phyloP scores from a whole-genome alignment of 805 yeast species.

The Teunomyces barrocoloradensis region DNA sequence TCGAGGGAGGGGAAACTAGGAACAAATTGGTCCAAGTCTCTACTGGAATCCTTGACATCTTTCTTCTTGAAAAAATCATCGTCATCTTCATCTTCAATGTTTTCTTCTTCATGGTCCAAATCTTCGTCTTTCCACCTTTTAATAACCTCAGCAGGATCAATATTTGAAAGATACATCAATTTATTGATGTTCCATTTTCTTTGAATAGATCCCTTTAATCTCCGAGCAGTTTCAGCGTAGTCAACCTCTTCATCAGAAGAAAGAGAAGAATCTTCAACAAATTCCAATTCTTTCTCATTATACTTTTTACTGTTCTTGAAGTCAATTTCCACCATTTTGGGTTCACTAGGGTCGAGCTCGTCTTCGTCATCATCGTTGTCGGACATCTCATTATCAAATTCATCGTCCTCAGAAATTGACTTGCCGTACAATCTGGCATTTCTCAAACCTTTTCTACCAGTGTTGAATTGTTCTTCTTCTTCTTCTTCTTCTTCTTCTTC shows the following conservation, averaged over 20 bases:
- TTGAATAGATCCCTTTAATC: conserved; percentile 51
- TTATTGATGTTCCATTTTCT: conserved; percentile 78
- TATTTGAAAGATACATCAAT: conserved; percentile 73
- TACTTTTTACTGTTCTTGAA: conserved; percentile 35
- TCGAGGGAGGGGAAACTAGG: conserved; percentile 42
- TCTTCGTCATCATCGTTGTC: conserved; percentile 44
- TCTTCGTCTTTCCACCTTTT: conserved; percentile 66
- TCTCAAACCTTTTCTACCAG: conserved; percentile 69
- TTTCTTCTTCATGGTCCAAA: conserved; percentile 37
- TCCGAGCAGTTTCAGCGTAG: conserved; percentile 55
- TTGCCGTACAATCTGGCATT: conserved; percentile 53
- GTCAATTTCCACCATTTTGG: conserved; percentile 48
- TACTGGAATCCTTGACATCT: conserved; percentile 22
- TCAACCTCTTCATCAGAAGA: conserved; percentile 39
- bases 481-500: conserved; percentile 35
- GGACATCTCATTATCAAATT: conserved; percentile 38
- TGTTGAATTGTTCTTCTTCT: conserved; percentile 31
- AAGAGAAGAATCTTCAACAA: conserved; percentile 48
- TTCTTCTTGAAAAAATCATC: conserved; percentile 56
- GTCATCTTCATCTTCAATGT: conserved; percentile 38
- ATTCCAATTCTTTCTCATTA: conserved; percentile 37
- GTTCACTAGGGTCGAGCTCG: conserved; percentile 30
- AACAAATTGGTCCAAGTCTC: conserved; percentile 36
- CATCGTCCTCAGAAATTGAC: conserved; percentile 47
- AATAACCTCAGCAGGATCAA: conserved; percentile 71